A percentile compares a stretch with the other conserved stretches of the same genome.
These are phyloP conservation scores for Metschnikowia lachancei DNA, from an alignment of 805 yeast genomes.

Conservation along the genomic window DNA sequence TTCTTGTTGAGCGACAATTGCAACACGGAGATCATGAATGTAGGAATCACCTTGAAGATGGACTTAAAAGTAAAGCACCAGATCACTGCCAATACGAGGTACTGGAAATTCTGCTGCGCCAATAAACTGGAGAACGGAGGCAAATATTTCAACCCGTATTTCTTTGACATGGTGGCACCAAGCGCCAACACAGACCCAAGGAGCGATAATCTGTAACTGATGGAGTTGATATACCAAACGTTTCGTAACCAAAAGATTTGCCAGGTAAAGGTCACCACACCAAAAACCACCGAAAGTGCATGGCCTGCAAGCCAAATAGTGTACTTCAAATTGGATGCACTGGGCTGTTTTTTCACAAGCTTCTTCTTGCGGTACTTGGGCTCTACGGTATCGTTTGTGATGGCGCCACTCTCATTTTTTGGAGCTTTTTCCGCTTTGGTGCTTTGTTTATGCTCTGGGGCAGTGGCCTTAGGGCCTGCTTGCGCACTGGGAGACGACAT, in stretches of 20 bases:
- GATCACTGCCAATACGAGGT: conserved; percentile 48
- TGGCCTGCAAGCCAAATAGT: conserved; percentile 61
- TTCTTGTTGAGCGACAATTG: conserved; percentile 50
- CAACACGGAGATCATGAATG: conserved; percentile 51
- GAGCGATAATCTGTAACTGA: conserved; percentile 54
- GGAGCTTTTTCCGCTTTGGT: background rate
- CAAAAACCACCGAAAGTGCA: conserved; percentile 42
- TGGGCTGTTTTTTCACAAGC: conserved; percentile 29
- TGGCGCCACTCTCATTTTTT: background rate
- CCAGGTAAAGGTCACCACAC: conserved; percentile 38
- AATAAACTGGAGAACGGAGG: conserved; percentile 65
- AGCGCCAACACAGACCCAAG: conserved; percentile 56
- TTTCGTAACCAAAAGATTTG: conserved; percentile 40
- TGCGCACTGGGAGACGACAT: conserved; percentile 7
- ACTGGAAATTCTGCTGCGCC: conserved; percentile 76
- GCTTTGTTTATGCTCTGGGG: background rate
- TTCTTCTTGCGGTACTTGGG: conserved; percentile 23
- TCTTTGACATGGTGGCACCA: conserved; percentile 52
- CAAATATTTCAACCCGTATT: conserved; percentile 52
- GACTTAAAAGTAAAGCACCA: conserved; percentile 69
- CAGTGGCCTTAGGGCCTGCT: background rate
- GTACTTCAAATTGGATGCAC: conserved; percentile 42
- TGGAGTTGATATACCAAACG: conserved; percentile 43
- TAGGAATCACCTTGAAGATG: conserved; percentile 63
- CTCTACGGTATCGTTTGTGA: conserved; percentile 17